Evolutionary conservation across 768 basidiomycete species (phyloP).

Genomic region (Collybia sp.): DNA sequence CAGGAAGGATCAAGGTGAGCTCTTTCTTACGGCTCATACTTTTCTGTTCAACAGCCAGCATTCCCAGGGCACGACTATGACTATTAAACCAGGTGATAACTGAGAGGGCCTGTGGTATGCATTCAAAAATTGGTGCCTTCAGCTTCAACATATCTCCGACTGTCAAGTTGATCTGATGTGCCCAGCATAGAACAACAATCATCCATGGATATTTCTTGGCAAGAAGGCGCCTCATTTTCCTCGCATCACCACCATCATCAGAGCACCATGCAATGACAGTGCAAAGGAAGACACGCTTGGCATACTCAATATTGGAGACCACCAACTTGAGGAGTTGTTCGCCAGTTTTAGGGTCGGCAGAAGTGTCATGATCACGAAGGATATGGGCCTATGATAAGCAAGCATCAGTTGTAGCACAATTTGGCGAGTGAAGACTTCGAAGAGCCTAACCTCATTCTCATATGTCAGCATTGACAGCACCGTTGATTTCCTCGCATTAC

Average conservation of each 20-base stretch:
- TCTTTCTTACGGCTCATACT: slow-evolving; percentile 4
- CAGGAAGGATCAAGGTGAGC: slow-evolving; percentile 23
- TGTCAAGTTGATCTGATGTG: slow-evolving; percentile 27
- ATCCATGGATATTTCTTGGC: slow-evolving; percentile 4
- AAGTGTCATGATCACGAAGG: slow-evolving; percentile 15
- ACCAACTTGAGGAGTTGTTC: slow-evolving; percentile 17
- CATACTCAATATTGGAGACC: slow-evolving; percentile 12
- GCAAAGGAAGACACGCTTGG: slow-evolving; percentile 4
- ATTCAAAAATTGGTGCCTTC: slow-evolving; percentile 7
- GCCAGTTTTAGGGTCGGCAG: slow-evolving; percentile 16
- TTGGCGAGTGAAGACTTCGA: not conserved
- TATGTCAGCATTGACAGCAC: slow-evolving; percentile 19
- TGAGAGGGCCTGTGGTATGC: slow-evolving; percentile 11
- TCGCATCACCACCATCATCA: slow-evolving; percentile 16
- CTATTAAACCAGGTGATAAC: slow-evolving; percentile 28
- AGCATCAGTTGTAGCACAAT: not conserved
- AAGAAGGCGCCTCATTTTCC: slow-evolving; percentile 12
- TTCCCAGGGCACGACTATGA: slow-evolving; percentile 21
- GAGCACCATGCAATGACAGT: slow-evolving; percentile 11
- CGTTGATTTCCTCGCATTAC: slow-evolving; percentile 15
- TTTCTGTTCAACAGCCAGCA: slow-evolving; percentile 21
- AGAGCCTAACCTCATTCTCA: slow-evolving; percentile 13
- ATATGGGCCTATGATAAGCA: slow-evolving; percentile 9
- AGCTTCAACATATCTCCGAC: slow-evolving; percentile 27
- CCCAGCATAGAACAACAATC: slow-evolving; percentile 17